phyloP scores from a whole-genome alignment of 2,329 filamentous ascomycete species.

The Paraphaeosphaeria sporulosa region DNA sequence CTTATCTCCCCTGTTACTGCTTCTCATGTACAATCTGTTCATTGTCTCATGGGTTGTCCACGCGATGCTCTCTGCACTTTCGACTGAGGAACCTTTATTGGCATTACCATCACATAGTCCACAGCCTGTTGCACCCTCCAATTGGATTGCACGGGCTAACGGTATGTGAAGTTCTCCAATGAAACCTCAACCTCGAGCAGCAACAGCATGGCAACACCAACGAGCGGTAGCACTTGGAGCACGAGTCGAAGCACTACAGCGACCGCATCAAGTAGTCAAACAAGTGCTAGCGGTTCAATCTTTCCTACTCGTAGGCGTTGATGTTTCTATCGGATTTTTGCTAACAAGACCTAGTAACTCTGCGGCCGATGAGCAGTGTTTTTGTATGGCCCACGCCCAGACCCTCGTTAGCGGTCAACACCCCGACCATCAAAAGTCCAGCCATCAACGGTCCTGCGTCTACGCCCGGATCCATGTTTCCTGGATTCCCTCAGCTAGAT shows the following conservation, averaged over 20 bases:
- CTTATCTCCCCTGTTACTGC: conserved; percentile 29
- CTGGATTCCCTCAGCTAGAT: conserved; percentile 19
- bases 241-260: conserved; percentile 20
- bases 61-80: not conserved
- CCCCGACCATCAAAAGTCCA: not conserved
- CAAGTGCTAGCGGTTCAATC: not conserved
- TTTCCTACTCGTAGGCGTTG: not conserved
- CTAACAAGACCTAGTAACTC: conserved; percentile 16
- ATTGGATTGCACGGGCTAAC: conserved; percentile 39
- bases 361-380: conserved; percentile 19
- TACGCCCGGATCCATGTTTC: conserved; percentile 13
- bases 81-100: not conserved
- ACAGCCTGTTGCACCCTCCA: conserved; percentile 16
- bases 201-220: conserved; percentile 20
- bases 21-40: conserved; percentile 30
- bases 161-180: conserved; percentile 28
- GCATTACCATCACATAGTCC: not conserved
- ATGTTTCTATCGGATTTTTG: not conserved
- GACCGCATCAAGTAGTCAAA: conserved; percentile 12
- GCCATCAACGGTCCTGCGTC: conserved; percentile 8
- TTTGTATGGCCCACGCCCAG: conserved; percentile 19
- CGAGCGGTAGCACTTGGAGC: conserved; percentile 18
- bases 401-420: conserved; percentile 7
- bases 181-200: conserved; percentile 19
- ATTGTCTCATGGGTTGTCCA: conserved; percentile 23